Evolutionary conservation across 1,284 basidiomycete genomes (phyloP).

Genomic region (Singerocomus rubriflavus): DNA sequence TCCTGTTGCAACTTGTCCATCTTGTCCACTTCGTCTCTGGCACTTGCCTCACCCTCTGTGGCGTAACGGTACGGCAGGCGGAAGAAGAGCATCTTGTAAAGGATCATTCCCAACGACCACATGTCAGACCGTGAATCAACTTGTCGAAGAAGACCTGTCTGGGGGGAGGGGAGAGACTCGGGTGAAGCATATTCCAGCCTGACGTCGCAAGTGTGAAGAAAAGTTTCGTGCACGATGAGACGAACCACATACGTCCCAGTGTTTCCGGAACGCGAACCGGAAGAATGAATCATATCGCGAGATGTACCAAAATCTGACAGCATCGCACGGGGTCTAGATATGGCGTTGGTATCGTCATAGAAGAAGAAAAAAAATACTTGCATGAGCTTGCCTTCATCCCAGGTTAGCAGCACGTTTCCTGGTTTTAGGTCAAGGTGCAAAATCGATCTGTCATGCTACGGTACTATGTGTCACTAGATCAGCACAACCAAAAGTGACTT

Average conservation of each 20-base stretch:
- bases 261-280: conserved; percentile 75
- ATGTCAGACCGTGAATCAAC: conserved; percentile 88
- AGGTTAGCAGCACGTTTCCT: conserved; percentile 88
- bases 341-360: conserved; percentile 4
- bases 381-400: conserved; percentile 87
- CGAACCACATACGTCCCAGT: conserved; percentile 81
- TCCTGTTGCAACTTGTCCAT: conserved; percentile 68
- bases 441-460: conserved; percentile 79
- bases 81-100: conserved; percentile 90
- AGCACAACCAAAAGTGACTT: background rate
- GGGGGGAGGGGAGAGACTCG: conserved; percentile 74
- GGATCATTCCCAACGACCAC: conserved; percentile 89
- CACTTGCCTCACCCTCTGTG: conserved; percentile 47
- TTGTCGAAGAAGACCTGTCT: conserved; percentile 64
- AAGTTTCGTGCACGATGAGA: background rate
- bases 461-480: conserved; percentile 6
- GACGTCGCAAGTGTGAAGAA: conserved; percentile 3
- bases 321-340: conserved; percentile 73
- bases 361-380: conserved; percentile 33
- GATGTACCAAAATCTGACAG: conserved; percentile 95
- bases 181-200: conserved; percentile 83
- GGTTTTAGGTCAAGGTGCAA: conserved; percentile 92
- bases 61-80: conserved; percentile 75
- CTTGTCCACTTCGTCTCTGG: conserved; percentile 52
- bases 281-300: conserved; percentile 76